Evolutionary conservation across 345 rosid species (phyloP).

Genomic region (Punica granatum): DNA sequence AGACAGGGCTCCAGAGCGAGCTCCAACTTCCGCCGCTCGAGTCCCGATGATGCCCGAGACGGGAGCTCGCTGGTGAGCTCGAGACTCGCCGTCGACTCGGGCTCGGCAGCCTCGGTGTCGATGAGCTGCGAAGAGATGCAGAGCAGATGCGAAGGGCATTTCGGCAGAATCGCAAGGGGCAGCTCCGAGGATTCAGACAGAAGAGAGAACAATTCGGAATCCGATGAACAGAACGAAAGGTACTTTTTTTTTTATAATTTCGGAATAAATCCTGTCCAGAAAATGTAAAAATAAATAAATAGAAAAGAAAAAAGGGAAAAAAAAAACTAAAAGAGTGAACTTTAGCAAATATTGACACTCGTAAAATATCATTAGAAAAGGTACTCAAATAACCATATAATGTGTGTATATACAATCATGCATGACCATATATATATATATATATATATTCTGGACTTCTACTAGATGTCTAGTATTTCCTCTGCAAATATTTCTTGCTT

Average conservation of each 20-base stretch:
- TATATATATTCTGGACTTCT: not conserved
- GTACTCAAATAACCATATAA: no score
- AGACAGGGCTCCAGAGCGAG: not conserved
- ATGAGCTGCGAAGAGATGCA: conserved; percentile 9
- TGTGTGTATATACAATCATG: not conserved
- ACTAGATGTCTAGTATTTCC: not conserved
- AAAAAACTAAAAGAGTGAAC: no score
- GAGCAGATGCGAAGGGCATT: conserved; percentile 9
- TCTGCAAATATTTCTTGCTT: not conserved
- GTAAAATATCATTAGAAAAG: no score
- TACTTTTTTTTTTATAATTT: not conserved
- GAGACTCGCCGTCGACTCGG: conserved; percentile 10
- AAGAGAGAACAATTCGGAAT: conserved; percentile 43
- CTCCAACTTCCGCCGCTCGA: not conserved
- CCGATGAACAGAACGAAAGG: conserved; percentile 42
- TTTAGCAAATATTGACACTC: no score
- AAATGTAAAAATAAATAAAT: no score
- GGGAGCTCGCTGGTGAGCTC: conserved; percentile 5
- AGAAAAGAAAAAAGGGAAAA: no score
- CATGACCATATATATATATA: no score
- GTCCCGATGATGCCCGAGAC: not conserved
- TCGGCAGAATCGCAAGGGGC: conserved; percentile 5
- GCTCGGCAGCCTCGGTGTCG: conserved; percentile 6
- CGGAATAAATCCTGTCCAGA: no score
- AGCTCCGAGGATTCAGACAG: conserved; percentile 28